Conservation (phyloP, 768 basidiomycete species). For the Ramaria rubella region DNA sequence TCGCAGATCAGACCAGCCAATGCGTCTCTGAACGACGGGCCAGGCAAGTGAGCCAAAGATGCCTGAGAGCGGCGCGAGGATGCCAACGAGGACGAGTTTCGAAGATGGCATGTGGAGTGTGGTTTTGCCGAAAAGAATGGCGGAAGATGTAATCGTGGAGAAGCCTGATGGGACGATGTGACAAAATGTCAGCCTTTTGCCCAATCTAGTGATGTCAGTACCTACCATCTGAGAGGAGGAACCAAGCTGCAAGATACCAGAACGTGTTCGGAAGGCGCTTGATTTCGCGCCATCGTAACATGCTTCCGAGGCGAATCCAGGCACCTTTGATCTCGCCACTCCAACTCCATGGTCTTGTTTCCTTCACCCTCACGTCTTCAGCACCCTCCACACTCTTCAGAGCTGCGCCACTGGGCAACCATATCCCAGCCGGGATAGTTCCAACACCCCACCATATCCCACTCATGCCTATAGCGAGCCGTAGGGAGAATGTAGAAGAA, state of each 20-base stretch:
- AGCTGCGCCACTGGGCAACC: conserved; percentile 46
- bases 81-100: conserved; percentile 71
- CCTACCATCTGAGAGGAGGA: conserved; percentile 85
- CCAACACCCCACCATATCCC: conserved; percentile 87
- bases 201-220: not conserved
- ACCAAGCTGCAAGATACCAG: conserved; percentile 88
- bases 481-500: conserved; percentile 71
- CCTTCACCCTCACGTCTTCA: conserved; percentile 8
- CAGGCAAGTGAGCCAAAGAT: conserved; percentile 81
- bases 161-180: conserved; percentile 49
- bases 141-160: conserved; percentile 87
- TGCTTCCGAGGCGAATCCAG: conserved; percentile 69
- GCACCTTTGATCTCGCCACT: conserved; percentile 51
- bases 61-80: conserved; percentile 70
- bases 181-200: not conserved
- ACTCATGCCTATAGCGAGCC: conserved; percentile 78
- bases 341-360: conserved; percentile 37
- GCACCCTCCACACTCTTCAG: conserved; percentile 12
- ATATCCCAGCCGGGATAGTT: conserved; percentile 69
- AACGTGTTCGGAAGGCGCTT: conserved; percentile 76
- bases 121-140: conserved; percentile 89
- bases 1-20: conserved; percentile 58
- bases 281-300: conserved; percentile 71
- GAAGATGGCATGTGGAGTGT: conserved; percentile 73
- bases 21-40: conserved; percentile 62